Evolutionary conservation across 495 filamentous ascomycete species (phyloP).

Genomic region (Daldinia decipiens): DNA sequence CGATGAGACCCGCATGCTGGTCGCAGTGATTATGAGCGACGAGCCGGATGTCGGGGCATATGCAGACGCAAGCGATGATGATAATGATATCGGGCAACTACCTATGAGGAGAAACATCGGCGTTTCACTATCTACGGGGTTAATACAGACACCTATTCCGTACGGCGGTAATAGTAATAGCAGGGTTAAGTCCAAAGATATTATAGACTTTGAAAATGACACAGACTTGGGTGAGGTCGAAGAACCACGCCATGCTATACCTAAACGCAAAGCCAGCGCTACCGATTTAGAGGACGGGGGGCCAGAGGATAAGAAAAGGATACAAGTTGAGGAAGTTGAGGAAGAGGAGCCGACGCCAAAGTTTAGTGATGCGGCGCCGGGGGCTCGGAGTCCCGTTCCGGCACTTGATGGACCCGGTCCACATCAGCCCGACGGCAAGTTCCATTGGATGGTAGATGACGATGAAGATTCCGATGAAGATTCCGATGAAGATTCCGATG

Average conservation of each 20-base stretch:
- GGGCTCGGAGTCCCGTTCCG: constrained; percentile 32
- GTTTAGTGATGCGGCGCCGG: constrained; percentile 48
- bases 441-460: constrained; percentile 46
- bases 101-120: constrained; percentile 24
- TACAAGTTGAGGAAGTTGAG: constrained; percentile 51
- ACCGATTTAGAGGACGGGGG: constrained; percentile 52
- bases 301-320: constrained; percentile 45
- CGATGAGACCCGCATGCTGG: constrained; percentile 71
- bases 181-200: constrained; percentile 18
- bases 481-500: constrained; percentile 38
- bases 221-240: constrained; percentile 2
- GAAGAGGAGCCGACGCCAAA: constrained; percentile 44
- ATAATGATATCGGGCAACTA: background rate
- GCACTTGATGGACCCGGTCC: background rate
- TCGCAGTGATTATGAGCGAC: constrained; percentile 70
- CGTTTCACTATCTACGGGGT: constrained; percentile 19
- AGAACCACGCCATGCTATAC: constrained; percentile 2
- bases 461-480: constrained; percentile 40
- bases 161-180: background rate
- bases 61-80: constrained; percentile 18
- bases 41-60: constrained; percentile 45
- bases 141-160: constrained; percentile 26
- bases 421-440: constrained; percentile 27
- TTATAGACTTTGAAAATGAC: constrained; percentile 42
- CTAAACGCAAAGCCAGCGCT: constrained; percentile 50